phyloP scores from a whole-genome alignment of 192 early-diverging fungal species.

The Gamsiella multidivaricata region DNA sequence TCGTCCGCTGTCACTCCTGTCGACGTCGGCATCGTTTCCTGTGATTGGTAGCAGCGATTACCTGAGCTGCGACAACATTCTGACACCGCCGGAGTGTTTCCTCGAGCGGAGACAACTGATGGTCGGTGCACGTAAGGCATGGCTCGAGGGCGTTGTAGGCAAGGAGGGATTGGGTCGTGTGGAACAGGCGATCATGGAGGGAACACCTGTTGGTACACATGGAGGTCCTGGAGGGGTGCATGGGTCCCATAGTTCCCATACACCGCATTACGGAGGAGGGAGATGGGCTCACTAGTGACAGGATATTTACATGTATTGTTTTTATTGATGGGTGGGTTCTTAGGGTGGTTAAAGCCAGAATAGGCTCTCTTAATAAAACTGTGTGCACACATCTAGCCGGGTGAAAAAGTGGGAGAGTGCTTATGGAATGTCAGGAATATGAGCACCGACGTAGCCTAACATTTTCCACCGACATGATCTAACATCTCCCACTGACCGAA shows the following conservation, averaged over 20 bases:
- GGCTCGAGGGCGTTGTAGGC: conserved; percentile 17
- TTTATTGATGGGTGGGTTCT: too few species aligned
- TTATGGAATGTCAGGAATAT: too few species aligned
- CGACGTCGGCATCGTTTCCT: conserved; percentile 33
- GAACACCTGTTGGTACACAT: background rate
- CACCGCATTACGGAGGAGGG: background rate
- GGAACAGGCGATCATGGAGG: conserved; percentile 23
- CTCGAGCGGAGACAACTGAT: conserved; percentile 32
- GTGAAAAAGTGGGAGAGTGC: too few species aligned
- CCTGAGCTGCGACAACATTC: conserved; percentile 38
- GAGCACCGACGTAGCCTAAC: too few species aligned
- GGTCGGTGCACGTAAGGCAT: conserved; percentile 31
- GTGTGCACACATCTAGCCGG: too few species aligned
- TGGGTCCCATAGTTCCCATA: too few species aligned
- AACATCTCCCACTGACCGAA: too few species aligned
- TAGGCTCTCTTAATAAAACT: too few species aligned
- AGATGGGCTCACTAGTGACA: too few species aligned
- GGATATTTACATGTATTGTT: too few species aligned
- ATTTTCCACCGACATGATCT: too few species aligned
- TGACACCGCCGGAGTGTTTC: conserved; percentile 51
- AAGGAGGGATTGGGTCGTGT: conserved; percentile 26
- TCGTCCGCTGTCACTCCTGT: conserved; percentile 39
- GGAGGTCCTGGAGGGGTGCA: background rate
- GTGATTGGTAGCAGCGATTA: conserved; percentile 39
- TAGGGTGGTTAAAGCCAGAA: too few species aligned